These are phyloP conservation scores for Vinca minor DNA, from an alignment of 257 asterid genomes.

Conservation along the genomic window DNA sequence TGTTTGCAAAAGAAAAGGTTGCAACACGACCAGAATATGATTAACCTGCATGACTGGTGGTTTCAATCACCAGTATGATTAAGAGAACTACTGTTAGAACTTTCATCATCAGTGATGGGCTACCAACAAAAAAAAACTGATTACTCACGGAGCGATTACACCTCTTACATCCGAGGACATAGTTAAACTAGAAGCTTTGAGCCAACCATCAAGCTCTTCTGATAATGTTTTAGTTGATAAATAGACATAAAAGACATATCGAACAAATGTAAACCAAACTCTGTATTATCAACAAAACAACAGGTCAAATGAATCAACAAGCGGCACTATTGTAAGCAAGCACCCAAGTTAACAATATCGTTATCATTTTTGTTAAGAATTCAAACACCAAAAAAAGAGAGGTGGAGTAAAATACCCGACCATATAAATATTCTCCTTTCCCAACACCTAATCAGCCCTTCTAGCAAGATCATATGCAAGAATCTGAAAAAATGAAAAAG, in stretches of 20 bases:
- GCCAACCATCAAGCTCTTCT: slow-evolving; percentile 90
- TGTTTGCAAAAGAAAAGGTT: slow-evolving; percentile 92
- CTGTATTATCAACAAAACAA: background rate
- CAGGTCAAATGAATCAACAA: background rate
- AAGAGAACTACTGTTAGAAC: slow-evolving; percentile 6
- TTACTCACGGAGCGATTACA: slow-evolving; percentile 96
- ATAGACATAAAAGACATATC: slow-evolving; percentile 7
- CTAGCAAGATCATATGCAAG: background rate
- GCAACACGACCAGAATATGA: slow-evolving; percentile 98
- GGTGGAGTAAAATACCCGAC: background rate
- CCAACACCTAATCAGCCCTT: background rate
- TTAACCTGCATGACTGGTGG: slow-evolving; percentile 94
- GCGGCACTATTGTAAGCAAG: background rate
- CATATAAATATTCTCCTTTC: background rate
- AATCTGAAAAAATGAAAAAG: no score
- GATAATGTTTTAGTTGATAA: slow-evolving; percentile 49
- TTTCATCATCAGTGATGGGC: background rate
- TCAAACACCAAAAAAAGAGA: background rate
- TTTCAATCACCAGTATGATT: slow-evolving; percentile 21
- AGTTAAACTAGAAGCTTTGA: slow-evolving; percentile 49
- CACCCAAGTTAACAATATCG: background rate
- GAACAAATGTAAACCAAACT: background rate
- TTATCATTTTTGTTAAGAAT: no score
- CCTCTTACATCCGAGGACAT: slow-evolving; percentile 79
- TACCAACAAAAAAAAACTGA: slow-evolving; percentile 11